A percentile compares a stretch with the other conserved stretches of the same genome.
Evolutionary conservation across 129 eudicot genomes (phyloP).

Genomic region (Oenanthe sinensis): DNA sequence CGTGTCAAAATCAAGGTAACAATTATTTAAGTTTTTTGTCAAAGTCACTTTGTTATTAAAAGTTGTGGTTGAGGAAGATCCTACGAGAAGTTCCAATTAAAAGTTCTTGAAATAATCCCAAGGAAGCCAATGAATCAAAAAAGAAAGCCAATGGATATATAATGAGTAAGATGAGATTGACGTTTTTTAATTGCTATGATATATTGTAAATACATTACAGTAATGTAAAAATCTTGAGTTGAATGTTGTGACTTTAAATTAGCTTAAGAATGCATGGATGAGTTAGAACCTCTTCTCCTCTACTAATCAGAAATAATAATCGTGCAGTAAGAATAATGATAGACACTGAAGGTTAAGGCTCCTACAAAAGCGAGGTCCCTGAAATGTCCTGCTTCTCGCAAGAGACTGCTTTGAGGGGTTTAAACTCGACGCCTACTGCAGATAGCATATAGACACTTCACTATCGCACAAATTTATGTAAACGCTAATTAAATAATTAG

Average conservation of each 20-base stretch:
- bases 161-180: not conserved
- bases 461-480: not conserved
- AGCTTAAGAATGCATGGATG: no score
- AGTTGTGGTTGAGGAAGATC: slow-evolving; percentile 2
- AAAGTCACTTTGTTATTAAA: no score
- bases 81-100: slow-evolving; percentile 25
- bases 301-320: no score
- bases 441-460: not conserved
- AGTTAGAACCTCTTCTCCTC: no score
- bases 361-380: not conserved
- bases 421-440: not conserved
- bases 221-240: not conserved
- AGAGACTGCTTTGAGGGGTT: not conserved
- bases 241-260: not conserved
- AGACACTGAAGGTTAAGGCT: not conserved
- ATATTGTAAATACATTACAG: not conserved
- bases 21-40: no score
- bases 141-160: slow-evolving; percentile 14
- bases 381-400: not conserved
- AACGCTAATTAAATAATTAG: not conserved
- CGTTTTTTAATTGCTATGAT: not conserved
- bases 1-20: no score
- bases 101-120: slow-evolving; percentile 34
- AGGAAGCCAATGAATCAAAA: slow-evolving; percentile 29
- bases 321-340: no score